Evolutionary conservation across 139 green algal species (phyloP), one percentile per base, ranked within the genome.

Genomic region (Chlorella sp.): DNA sequence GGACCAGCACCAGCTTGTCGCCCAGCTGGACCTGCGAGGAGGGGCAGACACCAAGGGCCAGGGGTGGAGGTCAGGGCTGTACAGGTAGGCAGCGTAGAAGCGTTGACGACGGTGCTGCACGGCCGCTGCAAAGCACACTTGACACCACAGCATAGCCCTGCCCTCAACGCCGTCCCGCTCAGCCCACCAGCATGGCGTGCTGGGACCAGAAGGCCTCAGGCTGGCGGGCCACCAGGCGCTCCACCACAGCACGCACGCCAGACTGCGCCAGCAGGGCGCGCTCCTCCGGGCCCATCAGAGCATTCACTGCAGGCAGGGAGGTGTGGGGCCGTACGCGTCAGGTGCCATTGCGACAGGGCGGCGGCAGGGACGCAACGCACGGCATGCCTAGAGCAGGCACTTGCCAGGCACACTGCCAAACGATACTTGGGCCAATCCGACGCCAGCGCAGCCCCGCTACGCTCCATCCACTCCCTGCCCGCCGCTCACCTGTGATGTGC

Each of bases 401-500:
- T n/a, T n/a, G n/a, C n/a, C n/a, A n/a, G n/a, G n/a, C n/a, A n/a
- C n/a, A n/a, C n/a, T n/a, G n/a, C n/a, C n/a, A n/a, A n/a, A n/a
- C n/a, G n/a, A n/a, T n/a, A n/a, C n/a, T n/a, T n/a, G n/a, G n/a
- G n/a, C n/a, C n/a, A n/a, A n/a, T n/a, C n/a, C n/a, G n/a, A n/a
- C 63, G 89, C 74, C 78, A 94, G 84, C 80, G 18, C 25, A 69
- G 26, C 23, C n/a, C n/a, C n/a, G n/a, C n/a, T n/a, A n/a, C n/a
- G n/a, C n/a, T n/a, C n/a, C n/a, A n/a, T n/a, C n/a, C n/a, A n/a
- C n/a, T n/a, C n/a, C n/a, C n/a, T n/a, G n/a, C n/a, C n/a, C n/a
- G n/a, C n/a, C n/a, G n/a, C n/a, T n/a, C n/a, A 41, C 72, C 68
- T 0, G 90, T 93, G 60, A 97, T 76, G 87, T 94, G 89, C n/a